phyloP scores from a whole-genome alignment of 2,329 filamentous ascomycete species.

The Calonectria naviculata region DNA sequence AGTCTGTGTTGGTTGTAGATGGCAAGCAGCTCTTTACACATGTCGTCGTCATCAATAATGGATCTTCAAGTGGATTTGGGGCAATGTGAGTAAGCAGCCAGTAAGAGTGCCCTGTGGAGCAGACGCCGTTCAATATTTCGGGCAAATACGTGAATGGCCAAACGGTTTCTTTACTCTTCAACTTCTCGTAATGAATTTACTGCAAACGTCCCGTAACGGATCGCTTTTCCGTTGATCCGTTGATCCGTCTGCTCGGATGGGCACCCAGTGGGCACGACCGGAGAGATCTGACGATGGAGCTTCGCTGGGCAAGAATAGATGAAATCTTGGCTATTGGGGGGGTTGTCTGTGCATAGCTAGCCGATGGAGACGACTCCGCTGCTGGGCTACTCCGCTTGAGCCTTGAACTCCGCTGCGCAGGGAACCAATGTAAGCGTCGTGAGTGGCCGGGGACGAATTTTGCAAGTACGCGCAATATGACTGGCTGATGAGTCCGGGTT shows the following conservation, averaged over 20 bases:
- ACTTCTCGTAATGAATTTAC: neutral
- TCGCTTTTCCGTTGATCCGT: neutral
- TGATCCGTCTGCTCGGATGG: neutral
- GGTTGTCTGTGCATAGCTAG: conserved; percentile 8
- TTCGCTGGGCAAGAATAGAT: conserved; percentile 5
- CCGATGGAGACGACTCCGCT: conserved; percentile 6
- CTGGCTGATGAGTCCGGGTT: conserved; percentile 12
- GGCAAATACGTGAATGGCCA: neutral
- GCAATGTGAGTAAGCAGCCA: neutral
- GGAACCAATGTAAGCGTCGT: conserved; percentile 7
- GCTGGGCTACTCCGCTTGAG: neutral
- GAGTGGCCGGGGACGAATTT: conserved; percentile 5
- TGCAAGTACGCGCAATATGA: conserved; percentile 11
- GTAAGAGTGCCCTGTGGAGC: too few species aligned
- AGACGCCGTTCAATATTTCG: neutral
- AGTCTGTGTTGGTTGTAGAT: neutral
- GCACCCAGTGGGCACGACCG: neutral
- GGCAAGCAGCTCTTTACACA: neutral
- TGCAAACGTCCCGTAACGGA: neutral
- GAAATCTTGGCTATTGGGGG: conserved; percentile 13
- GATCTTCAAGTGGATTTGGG: conserved; percentile 5
- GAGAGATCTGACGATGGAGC: conserved; percentile 2
- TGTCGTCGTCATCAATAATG: conserved; percentile 2
- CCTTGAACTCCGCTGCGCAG: neutral
- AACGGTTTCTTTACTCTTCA: neutral